These are phyloP conservation scores for Candida sanyaensis DNA, from an alignment of 1,139 yeast species.

Conservation along the genomic window DNA sequence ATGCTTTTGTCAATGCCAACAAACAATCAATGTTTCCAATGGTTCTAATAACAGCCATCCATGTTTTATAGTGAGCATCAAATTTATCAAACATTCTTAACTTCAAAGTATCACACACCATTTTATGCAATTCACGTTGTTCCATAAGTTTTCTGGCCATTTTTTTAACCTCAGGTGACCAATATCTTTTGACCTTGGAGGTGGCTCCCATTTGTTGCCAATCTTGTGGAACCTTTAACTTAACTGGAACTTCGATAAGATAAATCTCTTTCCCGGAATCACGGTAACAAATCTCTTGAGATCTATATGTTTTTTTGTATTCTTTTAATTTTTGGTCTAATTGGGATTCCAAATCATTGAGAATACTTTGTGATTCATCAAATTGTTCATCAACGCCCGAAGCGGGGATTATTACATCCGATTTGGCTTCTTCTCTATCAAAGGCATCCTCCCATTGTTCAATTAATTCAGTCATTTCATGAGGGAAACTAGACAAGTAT, in stretches of 20 bases:
- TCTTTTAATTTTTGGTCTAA: constrained; percentile 53
- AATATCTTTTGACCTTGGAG: constrained; percentile 82
- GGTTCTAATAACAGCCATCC: constrained; percentile 59
- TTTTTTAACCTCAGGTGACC: constrained; percentile 86
- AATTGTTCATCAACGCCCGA: constrained; percentile 85
- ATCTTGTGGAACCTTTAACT: constrained; percentile 67
- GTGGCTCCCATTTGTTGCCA: constrained; percentile 98
- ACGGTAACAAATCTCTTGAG: constrained; percentile 74
- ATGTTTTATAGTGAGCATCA: constrained; percentile 57
- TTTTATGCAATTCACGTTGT: constrained; percentile 80
- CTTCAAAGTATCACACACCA: constrained; percentile 71
- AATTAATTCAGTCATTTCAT: constrained; percentile 49
- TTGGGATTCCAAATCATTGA: constrained; percentile 60
- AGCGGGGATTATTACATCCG: constrained; percentile 72
- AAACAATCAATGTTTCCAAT: constrained; percentile 80
- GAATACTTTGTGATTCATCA: constrained; percentile 66
- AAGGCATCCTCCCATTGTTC: constrained; percentile 81
- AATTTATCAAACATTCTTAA: constrained; percentile 71
- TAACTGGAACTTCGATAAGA: constrained; percentile 83
- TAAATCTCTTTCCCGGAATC: constrained; percentile 95
- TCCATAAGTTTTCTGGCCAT: constrained; percentile 81
- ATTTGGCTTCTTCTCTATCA: constrained; percentile 69
- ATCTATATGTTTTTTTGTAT: constrained; percentile 67
- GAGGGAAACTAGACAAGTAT: constrained; percentile 57
- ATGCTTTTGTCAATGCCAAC: constrained; percentile 74